Evolutionary conservation across 139 green algal genomes (phyloP), one percentile per base, ranked within the genome.

Genomic region (Tetradesmus lagerheimii): DNA sequence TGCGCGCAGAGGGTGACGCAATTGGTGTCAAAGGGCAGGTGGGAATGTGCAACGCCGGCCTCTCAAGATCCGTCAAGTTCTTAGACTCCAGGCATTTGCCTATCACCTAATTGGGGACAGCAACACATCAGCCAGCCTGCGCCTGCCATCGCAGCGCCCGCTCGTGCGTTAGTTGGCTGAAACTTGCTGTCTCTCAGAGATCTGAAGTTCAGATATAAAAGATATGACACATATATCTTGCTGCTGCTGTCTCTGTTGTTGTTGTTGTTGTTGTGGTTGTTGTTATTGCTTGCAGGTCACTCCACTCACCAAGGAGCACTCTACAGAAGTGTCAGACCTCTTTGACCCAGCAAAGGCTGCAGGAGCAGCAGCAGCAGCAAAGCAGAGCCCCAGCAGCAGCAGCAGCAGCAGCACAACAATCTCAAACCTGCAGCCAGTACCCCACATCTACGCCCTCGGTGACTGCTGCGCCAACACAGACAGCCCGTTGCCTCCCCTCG

Each of bases 391-490:
- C 15, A 23, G n/a, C 53, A 37, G 47, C 47, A 16, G 3, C 57
- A 83, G 43, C 41, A 66, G 8, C 83, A 27, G 8, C 34, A 43
- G 29, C 8, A 47, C 39, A 18, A 38, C 80, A 37, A 39, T 71
- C 45, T 4, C 38, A 39, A 67, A 41, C 11, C 31, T 84, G 47
- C 18, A 38, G 23, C 89, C 90, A 2, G 62, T 94, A 78, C 76
- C 71, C 0, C 67, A 93, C 90, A 92, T 98, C 18, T 99, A 95
- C 53, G 96, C 96, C 1, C 85, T 99, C 37, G 97, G 97, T 0
- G 97, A 99, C 94, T 99, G 97, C 93, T 95, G 93, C 35, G 96
- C 95, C n/a, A 96, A 97, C 85, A 53, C 87, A 23, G 93, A 96
- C 27, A 89, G 77, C 18, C 97, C 97, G 9, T 91, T 99, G 79